Conservation (phyloP, 768 basidiomycete species). For the Amanita fuliginea region DNA sequence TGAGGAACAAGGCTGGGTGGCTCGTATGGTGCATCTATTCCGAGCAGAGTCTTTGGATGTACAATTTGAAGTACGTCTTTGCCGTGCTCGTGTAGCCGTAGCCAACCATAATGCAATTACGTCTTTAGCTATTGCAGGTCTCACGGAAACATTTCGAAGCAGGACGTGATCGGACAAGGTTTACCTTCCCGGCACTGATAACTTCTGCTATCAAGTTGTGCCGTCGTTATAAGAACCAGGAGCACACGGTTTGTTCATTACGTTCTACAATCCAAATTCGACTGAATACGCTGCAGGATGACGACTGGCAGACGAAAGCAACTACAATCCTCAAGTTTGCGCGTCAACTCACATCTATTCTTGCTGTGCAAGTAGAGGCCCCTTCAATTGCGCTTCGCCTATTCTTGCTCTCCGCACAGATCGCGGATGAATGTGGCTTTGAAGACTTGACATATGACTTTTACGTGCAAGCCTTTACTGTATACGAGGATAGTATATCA, state of each 20-base stretch:
- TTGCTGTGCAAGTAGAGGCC: slow-evolving; percentile 88
- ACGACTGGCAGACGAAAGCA: slow-evolving; percentile 79
- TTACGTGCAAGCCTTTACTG: slow-evolving; percentile 95
- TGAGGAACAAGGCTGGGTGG: slow-evolving; percentile 98
- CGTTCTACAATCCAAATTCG: not conserved
- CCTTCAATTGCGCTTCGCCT: slow-evolving; percentile 87
- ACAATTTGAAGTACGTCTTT: slow-evolving; percentile 71
- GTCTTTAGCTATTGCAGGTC: slow-evolving; percentile 69
- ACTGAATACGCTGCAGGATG: slow-evolving; percentile 38
- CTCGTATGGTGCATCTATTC: slow-evolving; percentile 96
- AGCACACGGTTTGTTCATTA: slow-evolving; percentile 45
- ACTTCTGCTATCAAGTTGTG: slow-evolving; percentile 90
- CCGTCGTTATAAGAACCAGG: slow-evolving; percentile 77
- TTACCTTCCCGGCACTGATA: slow-evolving; percentile 94
- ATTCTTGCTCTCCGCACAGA: slow-evolving; percentile 92
- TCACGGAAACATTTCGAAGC: slow-evolving; percentile 84
- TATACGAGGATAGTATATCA: slow-evolving; percentile 96
- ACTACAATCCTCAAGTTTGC: slow-evolving; percentile 89
- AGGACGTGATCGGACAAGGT: slow-evolving; percentile 92
- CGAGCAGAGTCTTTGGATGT: slow-evolving; percentile 73
- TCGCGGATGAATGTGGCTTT: slow-evolving; percentile 89
- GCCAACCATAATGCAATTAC: not conserved
- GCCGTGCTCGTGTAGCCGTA: not conserved
- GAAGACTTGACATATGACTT: slow-evolving; percentile 97
- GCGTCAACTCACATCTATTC: slow-evolving; percentile 85